Evolutionary conservation across 441 rosid species (phyloP).

Genomic region (Syzygium malaccense): DNA sequence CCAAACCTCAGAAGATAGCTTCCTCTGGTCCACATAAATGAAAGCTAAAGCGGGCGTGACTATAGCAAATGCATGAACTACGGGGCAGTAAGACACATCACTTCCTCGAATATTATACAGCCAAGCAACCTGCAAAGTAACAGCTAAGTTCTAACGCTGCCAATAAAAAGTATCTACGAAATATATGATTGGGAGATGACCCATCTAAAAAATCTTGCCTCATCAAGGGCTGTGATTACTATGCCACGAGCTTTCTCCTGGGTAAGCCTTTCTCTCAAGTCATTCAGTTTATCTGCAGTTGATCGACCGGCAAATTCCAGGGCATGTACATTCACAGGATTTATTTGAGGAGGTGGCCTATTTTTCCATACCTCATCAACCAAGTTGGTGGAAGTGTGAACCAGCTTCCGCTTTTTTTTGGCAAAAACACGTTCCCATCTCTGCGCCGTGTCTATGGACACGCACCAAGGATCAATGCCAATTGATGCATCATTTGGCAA

Average conservation of each 20-base stretch:
- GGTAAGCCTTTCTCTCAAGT: conserved; percentile 57
- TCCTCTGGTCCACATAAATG: conserved; percentile 74
- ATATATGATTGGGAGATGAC: background rate
- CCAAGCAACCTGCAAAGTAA: conserved; percentile 88
- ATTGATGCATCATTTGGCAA: conserved; percentile 56
- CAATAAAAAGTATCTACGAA: background rate
- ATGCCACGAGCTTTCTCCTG: conserved; percentile 53
- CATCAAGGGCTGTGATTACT: conserved; percentile 79
- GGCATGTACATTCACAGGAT: conserved; percentile 61
- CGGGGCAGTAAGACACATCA: conserved; percentile 89
- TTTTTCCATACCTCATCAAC: conserved; percentile 83
- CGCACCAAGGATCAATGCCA: conserved; percentile 88
- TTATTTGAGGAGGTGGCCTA: conserved; percentile 56
- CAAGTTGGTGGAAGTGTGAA: conserved; percentile 66
- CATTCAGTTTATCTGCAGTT: conserved; percentile 54
- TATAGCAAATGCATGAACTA: conserved; percentile 92
- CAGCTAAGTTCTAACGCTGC: background rate
- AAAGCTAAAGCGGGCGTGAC: conserved; percentile 64
- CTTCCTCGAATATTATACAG: conserved; percentile 87
- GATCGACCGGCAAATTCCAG: conserved; percentile 71
- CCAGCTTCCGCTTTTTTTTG: conserved; percentile 62
- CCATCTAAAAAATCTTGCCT: conserved; percentile 33
- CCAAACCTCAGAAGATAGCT: conserved; percentile 66
- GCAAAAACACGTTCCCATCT: conserved; percentile 66
- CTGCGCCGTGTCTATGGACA: conserved; percentile 72